Evolutionary conservation across 1,139 yeast genomes (phyloP).

Genomic region (Debaryomyces subglobosus): DNA sequence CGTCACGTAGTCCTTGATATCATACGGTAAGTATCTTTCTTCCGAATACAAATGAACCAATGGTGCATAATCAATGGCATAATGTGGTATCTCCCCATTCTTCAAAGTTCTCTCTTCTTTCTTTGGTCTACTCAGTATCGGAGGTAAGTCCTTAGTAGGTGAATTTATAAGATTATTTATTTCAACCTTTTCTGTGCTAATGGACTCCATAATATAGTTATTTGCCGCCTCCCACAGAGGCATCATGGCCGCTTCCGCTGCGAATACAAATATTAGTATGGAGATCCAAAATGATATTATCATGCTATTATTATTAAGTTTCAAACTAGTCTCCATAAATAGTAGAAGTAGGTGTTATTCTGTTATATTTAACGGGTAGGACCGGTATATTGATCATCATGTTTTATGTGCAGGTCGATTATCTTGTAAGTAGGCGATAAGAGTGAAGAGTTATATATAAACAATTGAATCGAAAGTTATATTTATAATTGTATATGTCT

Average conservation of each 20-base stretch:
- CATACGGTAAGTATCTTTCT: slow-evolving; percentile 85
- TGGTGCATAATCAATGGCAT: slow-evolving; percentile 75
- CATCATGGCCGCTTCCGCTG: neutral
- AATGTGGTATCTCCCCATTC: slow-evolving; percentile 72
- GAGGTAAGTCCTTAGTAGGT: slow-evolving; percentile 39
- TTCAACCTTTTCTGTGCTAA: slow-evolving; percentile 17
- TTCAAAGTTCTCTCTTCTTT: slow-evolving; percentile 34
- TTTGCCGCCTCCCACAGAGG: slow-evolving; percentile 14
- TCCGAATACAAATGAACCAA: slow-evolving; percentile 86
- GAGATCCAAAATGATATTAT: slow-evolving; percentile 4
- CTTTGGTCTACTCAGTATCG: slow-evolving; percentile 37
- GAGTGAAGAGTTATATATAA: neutral
- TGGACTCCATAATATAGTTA: slow-evolving; percentile 14
- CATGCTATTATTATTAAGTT: neutral
- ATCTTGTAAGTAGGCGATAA: neutral
- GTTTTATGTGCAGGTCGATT: slow-evolving; percentile 5
- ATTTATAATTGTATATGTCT: neutral
- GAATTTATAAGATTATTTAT: slow-evolving; percentile 25
- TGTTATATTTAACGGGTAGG: neutral
- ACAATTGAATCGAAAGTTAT: neutral
- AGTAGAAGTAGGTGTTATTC: neutral
- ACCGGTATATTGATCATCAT: neutral
- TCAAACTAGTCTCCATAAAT: neutral
- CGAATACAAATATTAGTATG: neutral
- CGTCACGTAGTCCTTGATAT: slow-evolving; percentile 66